Evolutionary conservation across 2,329 filamentous ascomycete genomes (phyloP).

Genomic region (Colletotrichum aenigma): DNA sequence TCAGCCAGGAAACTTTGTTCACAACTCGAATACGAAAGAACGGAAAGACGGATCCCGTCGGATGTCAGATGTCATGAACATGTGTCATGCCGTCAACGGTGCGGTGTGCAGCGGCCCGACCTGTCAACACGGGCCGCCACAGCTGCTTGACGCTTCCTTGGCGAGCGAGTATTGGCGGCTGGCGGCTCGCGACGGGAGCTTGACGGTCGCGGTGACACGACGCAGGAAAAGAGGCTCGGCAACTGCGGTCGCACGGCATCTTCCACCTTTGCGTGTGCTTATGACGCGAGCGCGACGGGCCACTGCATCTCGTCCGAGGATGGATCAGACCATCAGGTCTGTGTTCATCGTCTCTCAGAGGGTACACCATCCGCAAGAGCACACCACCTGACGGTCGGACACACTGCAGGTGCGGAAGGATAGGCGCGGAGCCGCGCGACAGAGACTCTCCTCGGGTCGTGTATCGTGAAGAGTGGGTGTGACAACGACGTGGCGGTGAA

Average conservation of each 20-base stretch:
- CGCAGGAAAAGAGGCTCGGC: background rate
- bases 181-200: background rate
- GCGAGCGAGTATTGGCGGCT: background rate
- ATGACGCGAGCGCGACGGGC: background rate
- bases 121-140: slow-evolving; percentile 13
- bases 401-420: background rate
- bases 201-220: background rate
- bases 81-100: background rate
- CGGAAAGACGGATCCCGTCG: background rate
- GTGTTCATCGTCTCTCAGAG: background rate
- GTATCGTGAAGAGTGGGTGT: background rate
- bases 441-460: background rate
- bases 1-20: slow-evolving; percentile 18
- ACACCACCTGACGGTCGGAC: background rate
- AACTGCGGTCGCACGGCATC: background rate
- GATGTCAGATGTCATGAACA: background rate
- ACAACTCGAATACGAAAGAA: background rate
- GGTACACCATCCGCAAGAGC: background rate
- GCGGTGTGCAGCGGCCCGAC: slow-evolving; percentile 8
- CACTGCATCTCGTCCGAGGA: background rate
- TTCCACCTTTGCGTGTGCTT: background rate
- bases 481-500: slow-evolving; percentile 1
- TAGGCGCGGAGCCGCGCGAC: background rate
- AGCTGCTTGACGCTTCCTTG: background rate
- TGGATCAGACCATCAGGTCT: slow-evolving; percentile 4